Evolutionary conservation across 176 grass and related monocot genomes (phyloP).

Genomic region (Ensete ventricosum): DNA sequence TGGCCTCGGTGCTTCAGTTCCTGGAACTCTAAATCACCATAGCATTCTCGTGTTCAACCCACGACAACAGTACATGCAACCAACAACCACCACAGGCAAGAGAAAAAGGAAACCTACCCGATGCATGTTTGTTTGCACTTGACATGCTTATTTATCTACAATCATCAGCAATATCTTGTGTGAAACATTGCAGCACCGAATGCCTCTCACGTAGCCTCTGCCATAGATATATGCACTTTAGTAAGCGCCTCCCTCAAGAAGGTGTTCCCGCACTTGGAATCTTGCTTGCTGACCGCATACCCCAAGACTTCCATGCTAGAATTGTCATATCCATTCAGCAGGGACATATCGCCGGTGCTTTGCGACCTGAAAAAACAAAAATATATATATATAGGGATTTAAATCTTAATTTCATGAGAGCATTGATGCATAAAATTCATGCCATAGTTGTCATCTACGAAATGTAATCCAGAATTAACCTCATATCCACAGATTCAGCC

Average conservation of each 20-base stretch:
- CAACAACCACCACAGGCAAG: too few species aligned
- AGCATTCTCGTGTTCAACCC: too few species aligned
- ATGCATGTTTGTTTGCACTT: not conserved
- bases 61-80: too few species aligned
- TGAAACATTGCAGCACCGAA: not conserved
- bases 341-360: not conserved
- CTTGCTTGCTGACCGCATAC: conserved; percentile 38
- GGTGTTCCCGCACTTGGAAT: conserved; percentile 57
- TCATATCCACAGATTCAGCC: conserved; percentile 17
- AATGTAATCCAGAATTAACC: conserved; percentile 16
- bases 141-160: conserved; percentile 1
- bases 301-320: conserved; percentile 22
- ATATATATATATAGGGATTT: not conserved
- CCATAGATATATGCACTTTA: conserved; percentile 45
- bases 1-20: too few species aligned
- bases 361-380: not conserved
- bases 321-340: not conserved
- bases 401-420: too few species aligned
- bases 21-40: too few species aligned
- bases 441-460: not conserved
- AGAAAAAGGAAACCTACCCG: not conserved
- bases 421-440: not conserved
- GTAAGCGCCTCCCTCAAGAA: conserved; percentile 41
- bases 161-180: not conserved
- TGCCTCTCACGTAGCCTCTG: conserved; percentile 20